Evolutionary conservation across 202 grass and related monocot genomes (phyloP).

Genomic region (Setaria italica): DNA sequence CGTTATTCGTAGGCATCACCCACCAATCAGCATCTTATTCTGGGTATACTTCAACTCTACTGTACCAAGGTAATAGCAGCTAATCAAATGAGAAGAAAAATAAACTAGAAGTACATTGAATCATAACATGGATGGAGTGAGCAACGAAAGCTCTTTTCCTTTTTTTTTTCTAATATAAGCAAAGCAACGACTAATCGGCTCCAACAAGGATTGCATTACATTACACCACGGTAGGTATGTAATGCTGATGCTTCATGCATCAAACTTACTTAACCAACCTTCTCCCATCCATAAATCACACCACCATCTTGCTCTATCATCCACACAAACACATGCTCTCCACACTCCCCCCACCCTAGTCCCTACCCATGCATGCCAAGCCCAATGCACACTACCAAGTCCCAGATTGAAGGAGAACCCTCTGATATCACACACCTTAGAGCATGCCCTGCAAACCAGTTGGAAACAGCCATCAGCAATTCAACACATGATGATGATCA

Average conservation of each 20-base stretch:
- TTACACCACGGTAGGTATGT: background rate
- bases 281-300: background rate
- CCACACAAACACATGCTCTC: background rate
- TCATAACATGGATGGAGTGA: no score
- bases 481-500: background rate
- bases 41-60: no score
- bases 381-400: no score
- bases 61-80: no score
- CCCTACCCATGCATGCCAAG: background rate
- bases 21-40: no score
- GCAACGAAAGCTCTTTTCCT: no score
- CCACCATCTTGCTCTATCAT: background rate
- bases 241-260: background rate
- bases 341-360: background rate
- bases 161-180: background rate
- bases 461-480: background rate
- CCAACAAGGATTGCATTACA: background rate
- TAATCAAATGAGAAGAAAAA: no score
- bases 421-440: background rate
- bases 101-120: no score
- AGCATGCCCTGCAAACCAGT: background rate
- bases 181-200: background rate
- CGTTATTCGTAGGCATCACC: no score
- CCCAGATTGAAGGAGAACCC: background rate
- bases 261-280: background rate